These are phyloP conservation scores for Dryas octopetala DNA, from an alignment of 306 rosid species.

Conservation along the genomic window DNA sequence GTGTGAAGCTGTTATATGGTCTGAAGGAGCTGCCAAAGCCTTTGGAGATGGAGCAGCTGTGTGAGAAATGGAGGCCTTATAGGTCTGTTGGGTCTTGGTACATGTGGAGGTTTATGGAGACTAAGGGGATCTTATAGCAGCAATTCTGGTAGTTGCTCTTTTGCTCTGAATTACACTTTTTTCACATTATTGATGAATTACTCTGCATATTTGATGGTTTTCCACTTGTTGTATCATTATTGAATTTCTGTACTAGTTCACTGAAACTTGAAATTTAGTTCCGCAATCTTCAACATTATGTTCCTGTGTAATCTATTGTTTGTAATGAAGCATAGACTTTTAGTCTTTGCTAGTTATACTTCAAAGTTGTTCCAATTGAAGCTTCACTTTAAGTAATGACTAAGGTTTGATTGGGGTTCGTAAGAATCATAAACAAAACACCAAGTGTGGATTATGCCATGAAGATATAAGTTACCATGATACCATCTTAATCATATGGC, in stretches of 20 bases:
- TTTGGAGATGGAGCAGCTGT: conserved; percentile 55
- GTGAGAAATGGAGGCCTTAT: conserved; percentile 78
- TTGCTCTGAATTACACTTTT: not conserved
- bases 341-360: not conserved
- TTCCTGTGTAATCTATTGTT: not conserved
- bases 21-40: conserved; percentile 64
- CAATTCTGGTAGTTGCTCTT: not conserved
- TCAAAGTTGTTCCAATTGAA: not conserved
- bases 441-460: not conserved
- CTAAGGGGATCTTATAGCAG: conserved; percentile 34
- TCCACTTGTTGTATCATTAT: conserved; percentile 7
- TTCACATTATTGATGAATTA: not conserved
- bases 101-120: conserved; percentile 74
- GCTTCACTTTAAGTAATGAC: not conserved
- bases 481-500: not conserved
- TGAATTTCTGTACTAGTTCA: conserved; percentile 1
- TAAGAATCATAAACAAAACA: not conserved
- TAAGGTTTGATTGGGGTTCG: not conserved
- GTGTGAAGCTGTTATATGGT: conserved; percentile 62
- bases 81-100: conserved; percentile 80
- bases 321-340: not conserved
- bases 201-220: not conserved
- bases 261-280: not conserved
- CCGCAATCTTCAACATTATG: too few species aligned
- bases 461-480: not conserved